Percentiles rank a stretch among this genome's conserved stretches.
These are phyloP conservation scores for Dictyostelium intermedium DNA, from an alignment of 78 protist genomes.

Conservation along the genomic window DNA sequence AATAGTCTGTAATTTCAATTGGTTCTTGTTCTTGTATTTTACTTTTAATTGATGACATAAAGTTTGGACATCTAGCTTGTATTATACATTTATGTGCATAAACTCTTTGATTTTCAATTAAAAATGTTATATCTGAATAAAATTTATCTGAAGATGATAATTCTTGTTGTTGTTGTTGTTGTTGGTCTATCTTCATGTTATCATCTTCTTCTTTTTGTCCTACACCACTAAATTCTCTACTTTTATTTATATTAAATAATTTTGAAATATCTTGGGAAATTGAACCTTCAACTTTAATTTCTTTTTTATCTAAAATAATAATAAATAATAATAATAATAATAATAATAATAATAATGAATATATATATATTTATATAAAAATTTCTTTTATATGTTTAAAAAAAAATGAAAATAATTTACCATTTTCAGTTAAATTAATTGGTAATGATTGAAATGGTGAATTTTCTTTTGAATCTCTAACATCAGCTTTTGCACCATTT, in stretches of 20 bases:
- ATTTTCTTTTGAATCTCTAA: slow-evolving; percentile 32
- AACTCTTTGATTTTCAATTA: slow-evolving; percentile 19
- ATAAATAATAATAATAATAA: not conserved
- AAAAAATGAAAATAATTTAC: not conserved
- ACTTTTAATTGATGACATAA: not conserved
- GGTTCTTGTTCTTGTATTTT: not conserved
- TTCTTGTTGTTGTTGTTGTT: not conserved
- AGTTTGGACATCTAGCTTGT: slow-evolving; percentile 2
- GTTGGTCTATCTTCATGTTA: not conserved
- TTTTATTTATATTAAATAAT: not conserved
- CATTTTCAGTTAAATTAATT: not conserved
- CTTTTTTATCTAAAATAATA: not conserved
- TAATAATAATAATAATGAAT: no score
- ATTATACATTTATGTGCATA: slow-evolving; percentile 51
- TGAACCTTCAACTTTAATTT: not conserved
- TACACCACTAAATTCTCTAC: not conserved
- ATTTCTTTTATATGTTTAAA: not conserved
- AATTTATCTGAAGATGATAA: not conserved
- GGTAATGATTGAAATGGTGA: not conserved
- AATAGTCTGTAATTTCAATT: slow-evolving; percentile 40
- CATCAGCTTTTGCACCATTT: slow-evolving; percentile 48
- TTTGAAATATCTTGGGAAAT: slow-evolving; percentile 2
- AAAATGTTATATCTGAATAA: slow-evolving; percentile 40
- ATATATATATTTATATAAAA: no score
- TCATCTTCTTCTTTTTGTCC: not conserved